A percentile compares a stretch with the other conserved stretches of the same genome.
Conservation (phyloP, 345 rosid genomes). For the Syzygium grande region DNA sequence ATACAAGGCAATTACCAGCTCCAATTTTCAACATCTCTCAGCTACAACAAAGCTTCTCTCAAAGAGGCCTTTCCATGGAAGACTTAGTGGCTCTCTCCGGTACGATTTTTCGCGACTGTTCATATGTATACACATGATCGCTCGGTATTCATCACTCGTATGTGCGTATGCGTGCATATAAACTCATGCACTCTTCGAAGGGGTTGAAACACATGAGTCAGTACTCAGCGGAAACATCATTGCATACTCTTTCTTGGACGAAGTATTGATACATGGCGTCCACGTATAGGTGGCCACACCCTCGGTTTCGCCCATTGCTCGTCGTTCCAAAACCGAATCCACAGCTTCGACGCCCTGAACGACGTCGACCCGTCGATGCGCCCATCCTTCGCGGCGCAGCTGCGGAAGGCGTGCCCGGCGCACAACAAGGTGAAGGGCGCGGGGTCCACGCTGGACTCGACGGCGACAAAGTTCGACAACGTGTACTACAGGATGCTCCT, state of each 20-base stretch:
- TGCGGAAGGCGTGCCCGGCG: constrained; percentile 39
- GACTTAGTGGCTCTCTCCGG: constrained; percentile 89
- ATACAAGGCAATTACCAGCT: constrained; percentile 76
- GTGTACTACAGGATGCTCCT: constrained; percentile 60
- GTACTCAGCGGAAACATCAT: background rate
- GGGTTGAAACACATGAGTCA: background rate
- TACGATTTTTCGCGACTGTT: background rate
- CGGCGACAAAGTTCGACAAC: constrained; percentile 50
- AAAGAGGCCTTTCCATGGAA: constrained; percentile 59
- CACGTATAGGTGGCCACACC: constrained; percentile 62
- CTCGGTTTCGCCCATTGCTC: constrained; percentile 92
- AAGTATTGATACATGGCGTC: background rate
- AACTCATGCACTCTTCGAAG: background rate
- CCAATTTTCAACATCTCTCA: constrained; percentile 72
- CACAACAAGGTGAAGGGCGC: constrained; percentile 64
- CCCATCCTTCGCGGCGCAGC: constrained; percentile 49
- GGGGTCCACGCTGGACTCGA: constrained; percentile 50
- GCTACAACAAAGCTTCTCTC: constrained; percentile 65
- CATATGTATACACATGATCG: background rate
- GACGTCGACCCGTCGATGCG: constrained; percentile 59
- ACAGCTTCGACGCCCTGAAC: constrained; percentile 44
- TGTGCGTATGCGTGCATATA: background rate
- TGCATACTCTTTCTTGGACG: background rate
- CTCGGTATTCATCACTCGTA: background rate
- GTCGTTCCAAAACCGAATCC: constrained; percentile 77